Evolutionary conservation across 1,284 basidiomycete species (phyloP), one percentile per base, ranked within the genome.

Genomic region (Phylloboletellus chloephorus): DNA sequence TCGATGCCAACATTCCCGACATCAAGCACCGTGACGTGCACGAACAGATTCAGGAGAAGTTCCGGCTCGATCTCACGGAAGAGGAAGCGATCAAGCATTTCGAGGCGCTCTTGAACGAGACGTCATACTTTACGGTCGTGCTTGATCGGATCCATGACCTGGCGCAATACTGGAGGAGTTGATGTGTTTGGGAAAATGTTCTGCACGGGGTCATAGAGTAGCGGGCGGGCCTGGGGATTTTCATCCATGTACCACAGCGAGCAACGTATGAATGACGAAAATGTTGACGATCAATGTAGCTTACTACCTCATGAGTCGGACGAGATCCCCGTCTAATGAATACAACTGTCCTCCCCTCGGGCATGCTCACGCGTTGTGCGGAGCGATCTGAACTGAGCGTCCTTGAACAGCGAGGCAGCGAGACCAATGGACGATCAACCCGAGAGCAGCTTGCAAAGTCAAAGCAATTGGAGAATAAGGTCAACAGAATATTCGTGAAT

Each of bases 71-170:
- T 60, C 69, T 98, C 31, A 88, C 86, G 2, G 93, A 97, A 65
- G 93, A 96, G 61, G 89, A 97, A 58, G 96, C 96, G 6, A 94
- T 98, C 65, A 90, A 94, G 65, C 89, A 95, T 61, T 97, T 98
- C 55, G 94, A 98, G 67, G 78, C 82, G 20, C 64, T 98, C 41
- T 65, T 99, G 47, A 96, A 95, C 57, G 94, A 98, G 60, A 97
- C 91, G 3, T 93, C 89, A 25, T 95, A 96, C 63, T 78, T 98
- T 52, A 90, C 90, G 0, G 89, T 87, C 21, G 85, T 99, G 41
- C 76, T 98, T 51, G 92, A 96, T 65, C 74, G 87, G 51, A 91
- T 96, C 53, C 93, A 96, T 59, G 85, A 88, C 53, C 65, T 88
- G 54, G 85, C 86, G 16, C 88, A 88, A 60, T 89, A 88, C 61